Evolutionary conservation across 768 basidiomycete genomes (phyloP).

Genomic region (Trametes cingulata): DNA sequence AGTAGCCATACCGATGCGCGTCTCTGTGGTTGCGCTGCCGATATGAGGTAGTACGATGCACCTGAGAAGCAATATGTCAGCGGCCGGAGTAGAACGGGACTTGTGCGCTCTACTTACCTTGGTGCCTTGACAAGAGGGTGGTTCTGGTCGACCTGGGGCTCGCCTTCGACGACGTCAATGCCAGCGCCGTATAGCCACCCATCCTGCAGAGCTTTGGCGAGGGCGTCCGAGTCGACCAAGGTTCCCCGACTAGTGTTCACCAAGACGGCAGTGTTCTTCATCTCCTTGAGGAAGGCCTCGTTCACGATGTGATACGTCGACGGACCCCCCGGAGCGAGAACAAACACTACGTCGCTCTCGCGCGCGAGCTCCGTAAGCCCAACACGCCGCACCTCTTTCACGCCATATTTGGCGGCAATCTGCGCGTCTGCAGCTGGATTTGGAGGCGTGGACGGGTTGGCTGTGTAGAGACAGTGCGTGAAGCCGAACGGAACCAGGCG

Average conservation of each 20-base stretch:
- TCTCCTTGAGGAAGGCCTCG: slow-evolving; percentile 68
- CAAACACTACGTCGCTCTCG: slow-evolving; percentile 82
- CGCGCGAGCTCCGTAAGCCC: slow-evolving; percentile 67
- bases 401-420: slow-evolving; percentile 30
- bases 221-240: slow-evolving; percentile 86
- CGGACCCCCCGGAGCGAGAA: slow-evolving; percentile 76
- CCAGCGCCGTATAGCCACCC: slow-evolving; percentile 91
- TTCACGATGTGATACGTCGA: slow-evolving; percentile 74
- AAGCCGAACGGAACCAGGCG: slow-evolving; percentile 85
- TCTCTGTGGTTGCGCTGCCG: slow-evolving; percentile 86
- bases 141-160: slow-evolving; percentile 70
- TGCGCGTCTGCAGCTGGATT: slow-evolving; percentile 41
- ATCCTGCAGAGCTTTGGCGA: slow-evolving; percentile 75
- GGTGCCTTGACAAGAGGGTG: slow-evolving; percentile 83
- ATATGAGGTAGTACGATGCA: slow-evolving; percentile 89
- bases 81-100: background rate
- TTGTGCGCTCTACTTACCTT: slow-evolving; percentile 47
- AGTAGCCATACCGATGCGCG: slow-evolving; percentile 78
- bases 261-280: slow-evolving; percentile 83
- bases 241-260: slow-evolving; percentile 88
- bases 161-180: slow-evolving; percentile 91
- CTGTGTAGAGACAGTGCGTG: slow-evolving; percentile 68
- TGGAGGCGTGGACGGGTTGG: slow-evolving; percentile 52
- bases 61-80: slow-evolving; percentile 37
- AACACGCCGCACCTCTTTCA: slow-evolving; percentile 53